phyloP scores from a whole-genome alignment of 495 filamentous ascomycete species.

The Hypoxylon trugodes region DNA sequence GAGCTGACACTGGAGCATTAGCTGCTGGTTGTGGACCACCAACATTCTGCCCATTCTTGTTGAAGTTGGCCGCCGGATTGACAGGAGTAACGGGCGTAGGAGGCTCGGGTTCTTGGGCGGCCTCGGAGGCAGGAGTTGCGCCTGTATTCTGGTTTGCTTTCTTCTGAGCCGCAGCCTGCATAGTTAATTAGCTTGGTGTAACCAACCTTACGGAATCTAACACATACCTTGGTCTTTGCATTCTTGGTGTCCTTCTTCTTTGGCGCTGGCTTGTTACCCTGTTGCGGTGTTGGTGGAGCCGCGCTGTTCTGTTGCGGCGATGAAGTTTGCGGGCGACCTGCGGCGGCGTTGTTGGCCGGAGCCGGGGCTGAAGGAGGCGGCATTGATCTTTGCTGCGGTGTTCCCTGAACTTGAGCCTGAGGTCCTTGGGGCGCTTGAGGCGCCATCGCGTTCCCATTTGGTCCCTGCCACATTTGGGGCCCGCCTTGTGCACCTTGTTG shows the following conservation, averaged over 20 bases:
- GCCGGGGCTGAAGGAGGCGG: conserved; percentile 87
- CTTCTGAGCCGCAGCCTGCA: conserved; percentile 73
- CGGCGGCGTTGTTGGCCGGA: conserved; percentile 57
- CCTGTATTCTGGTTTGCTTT: conserved; percentile 67
- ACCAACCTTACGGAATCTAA: conserved; percentile 8
- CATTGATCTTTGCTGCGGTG: conserved; percentile 83
- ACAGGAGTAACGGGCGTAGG: conserved; percentile 89
- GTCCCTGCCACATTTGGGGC: conserved; percentile 64
- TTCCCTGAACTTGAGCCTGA: conserved; percentile 71
- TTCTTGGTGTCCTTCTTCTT: conserved; percentile 86
- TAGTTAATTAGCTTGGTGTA: conserved; percentile 45
- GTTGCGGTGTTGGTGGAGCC: conserved; percentile 87
- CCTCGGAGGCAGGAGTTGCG: conserved; percentile 80
- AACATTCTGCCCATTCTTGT: conserved; percentile 61
- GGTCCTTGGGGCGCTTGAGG: conserved; percentile 59
- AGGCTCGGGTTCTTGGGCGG: conserved; percentile 72
- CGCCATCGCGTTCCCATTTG: conserved; percentile 71
- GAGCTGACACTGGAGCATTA: conserved; percentile 53
- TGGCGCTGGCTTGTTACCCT: conserved; percentile 77
- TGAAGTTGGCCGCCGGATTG: conserved; percentile 71
- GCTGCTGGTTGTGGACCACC: conserved; percentile 53
- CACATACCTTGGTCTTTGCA: conserved; percentile 76
- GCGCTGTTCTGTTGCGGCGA: conserved; percentile 79
- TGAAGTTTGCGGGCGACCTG: conserved; percentile 70
- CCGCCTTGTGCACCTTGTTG: conserved; percentile 48